Conservation (phyloP, 2,329 filamentous ascomycete species). For the Penicillium sp. region DNA sequence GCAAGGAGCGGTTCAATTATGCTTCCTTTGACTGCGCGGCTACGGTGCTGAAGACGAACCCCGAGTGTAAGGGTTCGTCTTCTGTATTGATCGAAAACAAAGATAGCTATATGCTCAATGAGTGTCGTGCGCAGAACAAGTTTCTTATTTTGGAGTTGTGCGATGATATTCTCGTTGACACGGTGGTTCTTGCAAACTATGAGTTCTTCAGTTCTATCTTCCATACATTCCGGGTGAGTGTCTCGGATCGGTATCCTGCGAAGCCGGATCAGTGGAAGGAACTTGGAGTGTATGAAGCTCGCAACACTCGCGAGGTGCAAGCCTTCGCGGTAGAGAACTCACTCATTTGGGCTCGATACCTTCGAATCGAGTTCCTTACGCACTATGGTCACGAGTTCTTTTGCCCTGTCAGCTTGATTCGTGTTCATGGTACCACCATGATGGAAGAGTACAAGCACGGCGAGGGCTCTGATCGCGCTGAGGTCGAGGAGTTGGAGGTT, state of each 20-base stretch:
- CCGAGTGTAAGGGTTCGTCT: constrained; percentile 81
- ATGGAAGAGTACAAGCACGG: constrained; percentile 93
- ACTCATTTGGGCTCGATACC: constrained; percentile 90
- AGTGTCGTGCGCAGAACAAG: constrained; percentile 83
- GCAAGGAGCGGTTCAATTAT: constrained; percentile 96
- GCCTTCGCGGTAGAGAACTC: constrained; percentile 92
- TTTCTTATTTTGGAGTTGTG: constrained; percentile 93
- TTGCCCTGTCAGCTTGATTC: constrained; percentile 84
- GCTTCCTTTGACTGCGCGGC: constrained; percentile 96
- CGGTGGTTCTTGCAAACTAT: constrained; percentile 94
- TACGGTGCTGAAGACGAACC: constrained; percentile 85
- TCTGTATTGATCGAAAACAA: constrained; percentile 94
- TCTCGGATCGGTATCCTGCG: constrained; percentile 90
- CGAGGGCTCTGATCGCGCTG: constrained; percentile 62
- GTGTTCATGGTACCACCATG: constrained; percentile 90
- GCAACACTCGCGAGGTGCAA: constrained; percentile 90
- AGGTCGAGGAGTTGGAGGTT: constrained; percentile 60
- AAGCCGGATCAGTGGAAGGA: constrained; percentile 91
- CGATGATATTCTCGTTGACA: constrained; percentile 83
- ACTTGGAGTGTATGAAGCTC: constrained; percentile 82
- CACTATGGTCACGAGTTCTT: constrained; percentile 98
- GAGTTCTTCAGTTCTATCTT: constrained; percentile 99
- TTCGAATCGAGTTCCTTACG: constrained; percentile 85
- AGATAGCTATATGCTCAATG: constrained; percentile 96
- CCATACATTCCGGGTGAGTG: constrained; percentile 83